Base-by-base conservation (phyloP, 768 basidiomycete species). In the Pleurotus eryngii region DNA sequence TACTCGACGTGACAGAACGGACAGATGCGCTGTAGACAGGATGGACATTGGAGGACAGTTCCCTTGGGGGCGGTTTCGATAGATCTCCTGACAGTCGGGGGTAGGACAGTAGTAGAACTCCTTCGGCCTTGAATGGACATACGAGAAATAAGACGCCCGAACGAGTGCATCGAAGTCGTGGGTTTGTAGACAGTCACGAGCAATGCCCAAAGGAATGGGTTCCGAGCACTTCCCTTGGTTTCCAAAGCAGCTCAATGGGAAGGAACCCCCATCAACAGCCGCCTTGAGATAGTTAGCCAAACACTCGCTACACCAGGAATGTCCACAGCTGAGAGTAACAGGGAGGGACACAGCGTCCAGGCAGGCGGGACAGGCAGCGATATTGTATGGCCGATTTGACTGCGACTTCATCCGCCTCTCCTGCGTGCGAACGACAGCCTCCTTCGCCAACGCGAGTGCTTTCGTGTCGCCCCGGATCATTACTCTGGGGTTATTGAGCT, bases 41-140 rank as follows among this genome's bases (percentile, higher is more conserved):
- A 76, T 3, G 83, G 83, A 49, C 84, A 86, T 46, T 80, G 81
- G 42, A 85, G 64, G 11, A 78, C 70, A 3, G 74, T 70, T 35
- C 76, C 75, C 8, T 64, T 68, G 4, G 79, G 72, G 1, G 71
- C 80, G 2, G 77, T 64, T 24, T 2, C 89, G 83, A 65, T 92
- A 93, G 5, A 91, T 76, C 63, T 90, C 86, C 0, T 75, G 74
- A 62, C 91, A 93, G 65, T 92, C 88, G 0, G 91, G 86, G 0
- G 89, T 86, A 0, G 91, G 90, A 69, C 91, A 93, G 62, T 83
- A 86, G 58, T 82, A 78, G 62, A 87, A 87, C 57, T 90, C 86
- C 6, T 76, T 70, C 0, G 87, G 76, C 38, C 79, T 80, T 2
- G 79, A 70, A 58, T 85, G 81, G 17, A 90, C 74, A 64, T 91